Percentiles rank a stretch among this genome's conserved stretches.
These are phyloP conservation scores for Microdochium nivale DNA, from an alignment of 2,329 filamentous ascomycete species.

Conservation along the genomic window DNA sequence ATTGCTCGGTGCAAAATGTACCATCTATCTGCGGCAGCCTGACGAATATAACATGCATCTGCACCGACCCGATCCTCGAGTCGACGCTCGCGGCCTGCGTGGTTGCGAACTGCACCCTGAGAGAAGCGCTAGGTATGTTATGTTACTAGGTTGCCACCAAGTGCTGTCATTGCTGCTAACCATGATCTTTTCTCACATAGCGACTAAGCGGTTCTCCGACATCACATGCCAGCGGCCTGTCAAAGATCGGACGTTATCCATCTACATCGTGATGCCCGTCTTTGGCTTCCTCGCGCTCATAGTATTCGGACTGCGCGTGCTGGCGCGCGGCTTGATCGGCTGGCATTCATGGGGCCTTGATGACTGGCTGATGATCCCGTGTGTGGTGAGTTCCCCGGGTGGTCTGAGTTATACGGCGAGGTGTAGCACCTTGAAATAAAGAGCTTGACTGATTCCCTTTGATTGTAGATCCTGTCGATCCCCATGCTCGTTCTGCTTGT, in stretches of 20 bases:
- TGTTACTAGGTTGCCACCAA: constrained; percentile 2
- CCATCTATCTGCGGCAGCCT: constrained; percentile 2
- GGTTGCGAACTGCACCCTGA: constrained; percentile 12
- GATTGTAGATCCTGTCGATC: constrained; percentile 11
- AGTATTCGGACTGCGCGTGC: constrained; percentile 18
- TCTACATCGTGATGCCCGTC: constrained; percentile 15
- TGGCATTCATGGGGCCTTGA: constrained; percentile 19
- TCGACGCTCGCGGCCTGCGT: constrained; percentile 15
- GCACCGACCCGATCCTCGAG: constrained; percentile 11
- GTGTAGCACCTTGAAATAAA: background rate
- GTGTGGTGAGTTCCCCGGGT: constrained; percentile 10
- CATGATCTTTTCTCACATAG: constrained; percentile 5
- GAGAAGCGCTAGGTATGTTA: constrained; percentile 14
- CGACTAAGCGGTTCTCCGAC: constrained; percentile 18
- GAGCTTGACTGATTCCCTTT: constrained; percentile 2
- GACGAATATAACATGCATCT: constrained; percentile 13
- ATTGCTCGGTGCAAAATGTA: constrained; percentile 8
- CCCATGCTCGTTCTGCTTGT: constrained; percentile 13
- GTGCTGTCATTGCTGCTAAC: background rate
- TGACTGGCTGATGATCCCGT: constrained; percentile 18
- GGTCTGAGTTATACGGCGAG: background rate
- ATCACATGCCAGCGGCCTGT: constrained; percentile 14
- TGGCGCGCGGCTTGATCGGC: constrained; percentile 16
- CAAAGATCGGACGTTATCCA: constrained; percentile 15
- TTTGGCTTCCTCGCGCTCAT: constrained; percentile 18